Base-by-base conservation (phyloP, 192 early-diverging fungal genomes). In the Dissophora ornata region DNA sequence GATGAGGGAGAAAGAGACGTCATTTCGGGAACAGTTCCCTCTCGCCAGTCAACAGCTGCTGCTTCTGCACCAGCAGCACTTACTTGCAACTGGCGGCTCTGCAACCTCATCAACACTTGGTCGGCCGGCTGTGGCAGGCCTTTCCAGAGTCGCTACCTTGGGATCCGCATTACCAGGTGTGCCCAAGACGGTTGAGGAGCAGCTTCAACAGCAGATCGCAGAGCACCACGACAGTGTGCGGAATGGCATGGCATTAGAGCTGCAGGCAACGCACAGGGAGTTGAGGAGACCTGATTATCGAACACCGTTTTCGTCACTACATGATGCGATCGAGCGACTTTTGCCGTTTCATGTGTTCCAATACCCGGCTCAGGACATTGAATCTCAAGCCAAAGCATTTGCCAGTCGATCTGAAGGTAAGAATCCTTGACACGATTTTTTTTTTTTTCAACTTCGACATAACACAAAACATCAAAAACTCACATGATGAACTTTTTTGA, bases 341-440 rank as follows among this genome's bases (percentile, higher is more conserved):
- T 67, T 94, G 47, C 92, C 92, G 1, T 94, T 85, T 79, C 91
- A 94, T 50, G 81, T 94, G 45, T 92, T 83, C 56, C 91, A 92
- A 74, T 87, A 90, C 57, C 88, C 89, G 2, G 78, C 86, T 0
- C 68, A 60, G 32, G 86, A 88, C 49, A 38, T 82, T 29, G 69
- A 79, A 25, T 32, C 48, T 1, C 75, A 82, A 32, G 62, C 73
- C 44, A 77, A 60, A 19, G 71, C 55, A 12, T 69, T 65, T 38
- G 41, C 21, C 13, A 61, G 45, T 25, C 56, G 44, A 56, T 53
- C 56, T 9, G 50, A 67, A 45, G 50, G 71, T 75, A 61, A 18
- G n/a, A n/a, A n/a, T n/a, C n/a, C n/a, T n/a, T n/a, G n/a, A n/a
- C n/a, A 6, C 34, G 9, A 19, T 32, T 48, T 30, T 30, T 47